Evolutionary conservation across 352 stramenopile genomes (phyloP).

Genomic region (Globisporangium carolinianum): DNA sequence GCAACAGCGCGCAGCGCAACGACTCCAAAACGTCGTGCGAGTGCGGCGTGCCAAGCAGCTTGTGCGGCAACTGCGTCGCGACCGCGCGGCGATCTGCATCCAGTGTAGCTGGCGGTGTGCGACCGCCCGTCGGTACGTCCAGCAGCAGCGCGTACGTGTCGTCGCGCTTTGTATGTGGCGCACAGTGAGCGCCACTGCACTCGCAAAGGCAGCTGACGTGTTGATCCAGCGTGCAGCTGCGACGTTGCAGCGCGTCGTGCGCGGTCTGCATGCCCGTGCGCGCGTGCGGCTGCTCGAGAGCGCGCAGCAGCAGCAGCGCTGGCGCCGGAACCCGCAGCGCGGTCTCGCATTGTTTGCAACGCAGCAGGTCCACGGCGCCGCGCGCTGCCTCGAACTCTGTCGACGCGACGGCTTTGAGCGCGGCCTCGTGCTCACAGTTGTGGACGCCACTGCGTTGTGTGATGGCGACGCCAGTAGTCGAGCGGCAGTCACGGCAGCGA

Average conservation of each 20-base stretch:
- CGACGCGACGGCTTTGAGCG: slow-evolving; percentile 32
- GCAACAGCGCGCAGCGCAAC: slow-evolving; percentile 16
- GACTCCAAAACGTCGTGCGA: slow-evolving; percentile 42
- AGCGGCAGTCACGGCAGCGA: background rate
- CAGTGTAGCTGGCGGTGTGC: slow-evolving; percentile 45
- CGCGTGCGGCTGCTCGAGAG: slow-evolving; percentile 26
- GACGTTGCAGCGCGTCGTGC: slow-evolving; percentile 39
- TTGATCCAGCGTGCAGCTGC: slow-evolving; percentile 21
- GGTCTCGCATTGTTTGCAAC: slow-evolving; percentile 28
- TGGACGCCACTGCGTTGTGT: background rate
- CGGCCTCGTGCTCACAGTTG: background rate
- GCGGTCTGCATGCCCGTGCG: slow-evolving; percentile 25
- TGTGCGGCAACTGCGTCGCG: slow-evolving; percentile 16
- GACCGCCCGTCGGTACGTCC: slow-evolving; percentile 16
- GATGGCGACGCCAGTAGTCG: too few species aligned
- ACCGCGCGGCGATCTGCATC: slow-evolving; percentile 24
- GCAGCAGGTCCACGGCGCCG: slow-evolving; percentile 32
- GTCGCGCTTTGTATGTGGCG: slow-evolving; percentile 15
- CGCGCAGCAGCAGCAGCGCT: slow-evolving; percentile 29
- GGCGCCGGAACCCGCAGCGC: slow-evolving; percentile 47
- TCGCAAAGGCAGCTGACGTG: slow-evolving; percentile 12
- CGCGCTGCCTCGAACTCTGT: slow-evolving; percentile 43
- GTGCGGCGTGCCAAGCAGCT: slow-evolving; percentile 26
- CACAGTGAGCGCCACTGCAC: slow-evolving; percentile 12
- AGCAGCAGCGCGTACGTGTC: slow-evolving; percentile 13